Evolutionary conservation across 495 filamentous ascomycete species (phyloP), one percentile per base, ranked within the genome.

Genomic region (Aspergillus olivimuriae): DNA sequence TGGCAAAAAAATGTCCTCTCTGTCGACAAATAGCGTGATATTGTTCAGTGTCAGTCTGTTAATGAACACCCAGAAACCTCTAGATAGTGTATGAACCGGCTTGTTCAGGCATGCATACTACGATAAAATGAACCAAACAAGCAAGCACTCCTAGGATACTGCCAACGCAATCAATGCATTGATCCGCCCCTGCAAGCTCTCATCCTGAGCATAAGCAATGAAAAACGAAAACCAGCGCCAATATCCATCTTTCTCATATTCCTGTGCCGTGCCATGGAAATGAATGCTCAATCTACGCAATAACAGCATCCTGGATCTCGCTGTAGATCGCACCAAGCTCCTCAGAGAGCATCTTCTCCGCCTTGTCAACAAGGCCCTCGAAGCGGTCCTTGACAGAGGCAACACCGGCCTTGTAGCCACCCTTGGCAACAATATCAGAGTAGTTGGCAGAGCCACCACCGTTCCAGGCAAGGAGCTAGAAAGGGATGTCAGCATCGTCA

Each of bases 371-470:
- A 37, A 67, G 47, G 14, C 53, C 49, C 35, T 63, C 54, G 34
- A 69, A 34, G 39, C 55, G 56, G 28, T 61, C 53, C 44, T 62
- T 48, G 36, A 65, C 28, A 31, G 52, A 39, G 34, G 43, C 53
- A 19, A n/a, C n/a, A n/a, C n/a, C n/a, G n/a, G 48, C 59, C 55
- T 67, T 62, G 61, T 70, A 67, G 35, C 68, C 65, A 56, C 68
- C 87, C 69, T 66, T 77, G 70, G 65, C 77, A 52, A 96, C 71
- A 52, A 99, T 97, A 46, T 85, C 74, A 50, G 76, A 76, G 76
- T 87, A 94, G 81, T 99, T 97, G 64, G 75, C 78, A 51, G 78
- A 84, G 51, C 94, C 94, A 70, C 89, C 94, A 64, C 94, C 94
- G 76, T 99, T 99, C 91, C 92, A 99, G 65, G 91, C 91, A 38